Base-by-base conservation (phyloP, 1,284 basidiomycete species). In the Austroboletus niveus region DNA sequence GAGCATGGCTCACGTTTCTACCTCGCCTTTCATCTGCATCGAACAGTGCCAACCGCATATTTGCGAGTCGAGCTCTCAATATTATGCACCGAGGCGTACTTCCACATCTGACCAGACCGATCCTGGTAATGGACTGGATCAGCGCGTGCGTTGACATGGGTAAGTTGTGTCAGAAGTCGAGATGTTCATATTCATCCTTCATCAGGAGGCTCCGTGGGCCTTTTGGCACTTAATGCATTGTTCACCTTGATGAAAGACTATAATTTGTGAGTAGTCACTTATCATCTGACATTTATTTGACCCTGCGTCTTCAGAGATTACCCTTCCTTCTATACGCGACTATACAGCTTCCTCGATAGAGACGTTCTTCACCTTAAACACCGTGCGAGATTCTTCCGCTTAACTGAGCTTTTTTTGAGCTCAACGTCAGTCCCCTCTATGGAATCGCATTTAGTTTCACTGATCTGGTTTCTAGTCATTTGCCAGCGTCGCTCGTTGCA, bases 91-190 rank as follows among this genome's bases (percentile, higher is more conserved):
- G 84, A 8, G 84, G 88, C 12, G 87, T 97, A 20, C 72, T 97
- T 63, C 94, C 94, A 0, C 85, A 95, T 68, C 69, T 97, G 50
- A 89, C 87, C 5, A 74, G 89, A 46, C 82, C 91, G 0, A 76
- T 94, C 7, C 70, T 96, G 47, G 80, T 96, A 14, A 95, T 97
- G 82, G 96, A 99, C 71, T 99, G 95, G 90, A 79, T 99, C 32
- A 86, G 90, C 31, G 82, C 82, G 11, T 90, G 92, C 57, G 89
- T 97, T 34, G 94, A 96, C 68, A 77, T 81, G 58, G 91, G 90
- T 88, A 50, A 56, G 76, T 52, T n/a, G 32, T 29, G 8, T 44
- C 39, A 42, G 14, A 6, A 5, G 34, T 36, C 27, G 34, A 34
- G 38, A 42, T 3, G 22, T 27, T n/a, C 38, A 32, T 41, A n/a